Conservation (phyloP, 2,329 filamentous ascomycete genomes). For the Purpureocillium lavendulum region DNA sequence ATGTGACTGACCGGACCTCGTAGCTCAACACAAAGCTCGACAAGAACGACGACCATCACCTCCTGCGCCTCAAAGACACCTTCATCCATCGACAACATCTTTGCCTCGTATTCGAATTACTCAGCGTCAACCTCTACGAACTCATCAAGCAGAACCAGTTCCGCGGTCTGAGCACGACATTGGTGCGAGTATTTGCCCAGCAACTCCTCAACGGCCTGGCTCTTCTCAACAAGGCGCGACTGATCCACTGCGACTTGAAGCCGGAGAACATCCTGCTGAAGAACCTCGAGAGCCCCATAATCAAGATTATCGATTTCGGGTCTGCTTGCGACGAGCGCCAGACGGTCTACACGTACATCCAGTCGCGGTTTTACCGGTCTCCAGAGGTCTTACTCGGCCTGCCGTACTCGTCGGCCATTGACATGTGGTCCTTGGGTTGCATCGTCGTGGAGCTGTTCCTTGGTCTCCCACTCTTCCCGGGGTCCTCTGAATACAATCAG, state of each 20-base stretch:
- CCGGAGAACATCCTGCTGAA: conserved; percentile 97
- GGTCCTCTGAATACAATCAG: conserved; percentile 98
- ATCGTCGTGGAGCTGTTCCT: conserved; percentile 98
- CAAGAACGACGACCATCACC: conserved; percentile 97
- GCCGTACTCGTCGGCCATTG: conserved; percentile 95
- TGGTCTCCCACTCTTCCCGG: conserved; percentile 87
- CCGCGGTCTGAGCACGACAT: conserved; percentile 88
- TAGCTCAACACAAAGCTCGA: conserved; percentile 97
- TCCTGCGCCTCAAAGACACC: conserved; percentile 89
- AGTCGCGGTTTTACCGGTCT: conserved; percentile 95
- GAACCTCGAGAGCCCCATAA: conserved; percentile 96
- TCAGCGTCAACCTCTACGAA: conserved; percentile 97
- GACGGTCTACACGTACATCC: conserved; percentile 98
- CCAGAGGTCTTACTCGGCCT: conserved; percentile 92
- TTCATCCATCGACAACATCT: conserved; percentile 98
- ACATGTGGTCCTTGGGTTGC: conserved; percentile 99
- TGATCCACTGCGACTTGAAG: conserved; percentile 98
- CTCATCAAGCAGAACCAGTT: conserved; percentile 99
- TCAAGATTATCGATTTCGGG: conserved; percentile 99
- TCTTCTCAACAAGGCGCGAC: conserved; percentile 85
- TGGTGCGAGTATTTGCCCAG: conserved; percentile 95
- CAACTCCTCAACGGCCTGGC: conserved; percentile 89
- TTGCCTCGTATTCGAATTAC: conserved; percentile 89
- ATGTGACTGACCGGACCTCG: conserved; percentile 9
- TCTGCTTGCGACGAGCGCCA: conserved; percentile 97